A percentile compares a stretch with the other conserved stretches of the same genome.
Evolutionary conservation across 805 yeast species (phyloP).

Genomic region (Pichia occidentalis): DNA sequence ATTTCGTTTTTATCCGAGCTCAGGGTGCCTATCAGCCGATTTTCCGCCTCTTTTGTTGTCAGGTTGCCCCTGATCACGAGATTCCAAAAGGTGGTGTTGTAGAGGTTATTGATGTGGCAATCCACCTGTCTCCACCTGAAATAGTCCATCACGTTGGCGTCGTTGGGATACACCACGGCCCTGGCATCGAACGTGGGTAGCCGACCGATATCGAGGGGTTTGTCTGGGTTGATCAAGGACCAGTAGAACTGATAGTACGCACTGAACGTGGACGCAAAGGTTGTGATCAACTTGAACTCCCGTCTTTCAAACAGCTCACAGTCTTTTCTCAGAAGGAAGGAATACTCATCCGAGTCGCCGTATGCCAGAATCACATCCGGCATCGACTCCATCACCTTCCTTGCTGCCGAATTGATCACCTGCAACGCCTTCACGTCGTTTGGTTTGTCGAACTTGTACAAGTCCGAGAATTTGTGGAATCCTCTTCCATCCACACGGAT

Average conservation of each 20-base stretch:
- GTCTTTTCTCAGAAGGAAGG: conserved; percentile 61
- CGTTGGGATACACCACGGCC: conserved; percentile 77
- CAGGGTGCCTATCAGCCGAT: conserved; percentile 65
- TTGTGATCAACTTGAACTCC: conserved; percentile 70
- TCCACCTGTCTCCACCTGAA: conserved; percentile 94
- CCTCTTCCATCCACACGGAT: conserved; percentile 91
- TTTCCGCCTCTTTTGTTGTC: conserved; percentile 77
- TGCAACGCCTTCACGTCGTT: conserved; percentile 72
- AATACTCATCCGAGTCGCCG: conserved; percentile 95
- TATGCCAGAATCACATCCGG: conserved; percentile 76
- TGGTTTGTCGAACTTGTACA: conserved; percentile 77
- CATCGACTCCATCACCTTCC: conserved; percentile 51
- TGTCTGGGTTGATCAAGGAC: conserved; percentile 51
- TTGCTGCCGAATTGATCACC: conserved; percentile 80
- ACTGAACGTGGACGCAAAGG: conserved; percentile 77
- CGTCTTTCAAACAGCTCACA: conserved; percentile 78
- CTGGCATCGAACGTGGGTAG: conserved; percentile 90
- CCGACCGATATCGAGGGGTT: conserved; percentile 33
- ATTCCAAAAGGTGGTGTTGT: conserved; percentile 90
- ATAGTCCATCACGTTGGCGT: conserved; percentile 62
- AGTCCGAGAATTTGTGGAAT: conserved; percentile 75
- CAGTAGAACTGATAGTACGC: conserved; percentile 68
- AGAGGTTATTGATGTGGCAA: conserved; percentile 90
- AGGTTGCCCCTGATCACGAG: conserved; percentile 64
- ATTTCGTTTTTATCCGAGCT: conserved; percentile 87